Conservation (phyloP, 1,139 yeast genomes). For the Candida tropicalis region DNA sequence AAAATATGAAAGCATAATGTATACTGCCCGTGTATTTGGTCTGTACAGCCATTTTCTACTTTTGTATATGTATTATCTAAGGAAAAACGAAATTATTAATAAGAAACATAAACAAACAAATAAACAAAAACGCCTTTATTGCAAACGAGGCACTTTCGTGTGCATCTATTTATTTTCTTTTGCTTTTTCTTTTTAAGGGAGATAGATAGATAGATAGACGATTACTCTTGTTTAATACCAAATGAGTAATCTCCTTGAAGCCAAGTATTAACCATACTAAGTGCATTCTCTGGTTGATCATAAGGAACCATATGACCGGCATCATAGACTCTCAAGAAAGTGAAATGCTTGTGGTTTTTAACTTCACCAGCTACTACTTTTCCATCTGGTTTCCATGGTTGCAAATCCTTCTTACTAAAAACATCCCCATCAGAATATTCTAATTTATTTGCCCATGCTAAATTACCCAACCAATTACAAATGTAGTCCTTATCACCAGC, state of each 20-base stretch:
- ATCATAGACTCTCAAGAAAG: constrained; percentile 49
- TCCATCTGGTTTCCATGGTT: constrained; percentile 35
- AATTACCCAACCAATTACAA: constrained; percentile 86
- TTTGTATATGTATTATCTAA: too few species aligned
- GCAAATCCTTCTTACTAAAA: constrained; percentile 47
- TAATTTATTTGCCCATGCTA: constrained; percentile 73
- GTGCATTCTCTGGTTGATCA: constrained; percentile 48
- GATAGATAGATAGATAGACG: background rate
- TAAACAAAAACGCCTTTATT: too few species aligned
- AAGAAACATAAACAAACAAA: too few species aligned
- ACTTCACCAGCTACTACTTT: constrained; percentile 44
- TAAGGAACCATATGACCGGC: constrained; percentile 58
- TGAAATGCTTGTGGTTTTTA: constrained; percentile 46
- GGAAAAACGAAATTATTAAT: too few species aligned
- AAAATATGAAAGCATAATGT: too few species aligned
- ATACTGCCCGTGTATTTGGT: too few species aligned
- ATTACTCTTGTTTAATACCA: constrained; percentile 10
- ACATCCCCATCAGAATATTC: constrained; percentile 63
- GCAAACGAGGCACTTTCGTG: too few species aligned
- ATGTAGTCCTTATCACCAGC: constrained; percentile 88
- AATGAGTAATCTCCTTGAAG: constrained; percentile 35
- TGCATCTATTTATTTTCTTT: too few species aligned
- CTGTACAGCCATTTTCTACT: too few species aligned
- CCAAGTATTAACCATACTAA: constrained; percentile 53
- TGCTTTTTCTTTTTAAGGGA: too few species aligned